Base-by-base conservation (phyloP, 2,329 filamentous ascomycete genomes). In the Scedosporium aurantiacum region DNA sequence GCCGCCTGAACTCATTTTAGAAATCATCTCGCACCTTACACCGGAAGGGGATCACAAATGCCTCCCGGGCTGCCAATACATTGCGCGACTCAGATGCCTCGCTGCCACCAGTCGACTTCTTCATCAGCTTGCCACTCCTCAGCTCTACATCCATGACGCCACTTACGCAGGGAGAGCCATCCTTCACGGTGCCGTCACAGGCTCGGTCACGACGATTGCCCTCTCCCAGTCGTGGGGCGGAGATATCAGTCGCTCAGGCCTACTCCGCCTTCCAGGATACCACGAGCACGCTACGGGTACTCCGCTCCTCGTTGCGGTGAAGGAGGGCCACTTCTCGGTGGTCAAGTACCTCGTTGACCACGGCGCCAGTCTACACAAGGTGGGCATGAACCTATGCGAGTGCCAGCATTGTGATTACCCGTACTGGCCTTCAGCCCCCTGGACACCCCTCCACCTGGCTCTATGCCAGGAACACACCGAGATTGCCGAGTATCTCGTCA, bases 371-470 rank as follows among this genome's bases (percentile, higher is more conserved):
- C 14, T 57, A 16, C 32, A 57, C 52, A 37, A 40, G 27, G 37
- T 25, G 18, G 37, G 52, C 52, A 57, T 57, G 52, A 25, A 57
- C 25, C 18, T 61, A 10, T 61, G 60, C 32, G 23, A n/a, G 4
- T 61, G 60, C 27, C 32, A 57, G 21, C 60, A 61, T 41, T 50
- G 18, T 8, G 60, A 61, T 41, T 52, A 61, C 25, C 60, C 60
- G 2, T 61, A 57, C 60, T 61, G 23, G 50, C 60, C 60, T 37
- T 21, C 50, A 2, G 18, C 60, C 3, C 60, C 60, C 4, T 61
- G 60, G 60, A 45, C 60, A 5, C 16, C 60, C 23, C 54, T 61
- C 4, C 60, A 61, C 60, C 32, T 57, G 7, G 60, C 60, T 10
- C 37, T 61, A 5, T 61, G 60, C 52, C 28, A 28, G 37, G 32